Percentiles rank a stretch among this genome's conserved stretches.
phyloP scores from a whole-genome alignment of 306 rosid genomes.

The Cicer chorassanicum region DNA sequence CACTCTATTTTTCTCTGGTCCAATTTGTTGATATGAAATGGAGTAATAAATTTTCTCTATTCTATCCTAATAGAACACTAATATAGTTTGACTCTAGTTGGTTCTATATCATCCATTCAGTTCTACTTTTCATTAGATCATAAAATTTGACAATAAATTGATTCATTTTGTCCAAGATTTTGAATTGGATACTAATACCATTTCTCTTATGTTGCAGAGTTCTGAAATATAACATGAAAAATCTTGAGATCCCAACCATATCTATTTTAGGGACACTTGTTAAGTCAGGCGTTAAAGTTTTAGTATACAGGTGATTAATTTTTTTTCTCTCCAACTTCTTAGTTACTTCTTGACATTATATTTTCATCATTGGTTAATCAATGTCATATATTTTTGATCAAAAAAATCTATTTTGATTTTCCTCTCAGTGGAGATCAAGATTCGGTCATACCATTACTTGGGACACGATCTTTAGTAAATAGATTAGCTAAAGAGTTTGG shows the following conservation, averaged over 20 bases:
- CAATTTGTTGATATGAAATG: not conserved
- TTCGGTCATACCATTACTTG: constrained; percentile 55
- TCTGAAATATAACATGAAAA: constrained; percentile 46
- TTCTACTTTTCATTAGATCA: not conserved
- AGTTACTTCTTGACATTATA: not conserved
- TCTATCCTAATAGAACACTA: not conserved
- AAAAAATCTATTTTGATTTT: constrained; percentile 1
- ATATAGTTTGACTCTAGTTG: not conserved
- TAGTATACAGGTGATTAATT: constrained; percentile 51
- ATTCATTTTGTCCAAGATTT: not conserved
- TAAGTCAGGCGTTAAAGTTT: constrained; percentile 54
- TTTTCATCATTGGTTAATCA: constrained; percentile 1
- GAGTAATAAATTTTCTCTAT: not conserved
- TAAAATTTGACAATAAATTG: not conserved
- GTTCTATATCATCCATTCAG: not conserved
- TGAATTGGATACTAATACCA: not conserved
- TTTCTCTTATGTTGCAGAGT: constrained; percentile 32
- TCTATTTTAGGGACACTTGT: constrained; percentile 49
- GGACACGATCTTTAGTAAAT: constrained; percentile 52
- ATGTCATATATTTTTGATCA: not conserved
- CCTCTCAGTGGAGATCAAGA: constrained; percentile 60
- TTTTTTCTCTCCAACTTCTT: not conserved
- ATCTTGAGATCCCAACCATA: constrained; percentile 53
- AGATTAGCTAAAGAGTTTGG: constrained; percentile 48
- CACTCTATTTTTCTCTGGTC: not conserved